phyloP scores from a whole-genome alignment of 164 flowering plant species.

The Tetrastigma voinierianum region DNA sequence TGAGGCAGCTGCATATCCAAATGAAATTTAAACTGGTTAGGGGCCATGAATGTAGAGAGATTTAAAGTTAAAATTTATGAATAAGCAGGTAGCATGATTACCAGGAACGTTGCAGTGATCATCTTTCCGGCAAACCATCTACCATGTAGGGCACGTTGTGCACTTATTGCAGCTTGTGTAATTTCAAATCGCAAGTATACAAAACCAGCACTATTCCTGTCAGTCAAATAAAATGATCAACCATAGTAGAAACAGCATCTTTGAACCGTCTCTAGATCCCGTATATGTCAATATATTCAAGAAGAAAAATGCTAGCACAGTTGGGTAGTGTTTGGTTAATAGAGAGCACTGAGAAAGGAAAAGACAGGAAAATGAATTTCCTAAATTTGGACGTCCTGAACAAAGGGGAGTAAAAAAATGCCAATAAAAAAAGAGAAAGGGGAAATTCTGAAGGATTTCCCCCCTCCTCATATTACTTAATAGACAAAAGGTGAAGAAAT shows the following conservation, averaged over 20 bases:
- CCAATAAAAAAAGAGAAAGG: neutral
- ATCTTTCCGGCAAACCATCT: slow-evolving; percentile 98
- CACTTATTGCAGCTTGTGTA: slow-evolving; percentile 48
- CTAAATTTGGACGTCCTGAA: neutral
- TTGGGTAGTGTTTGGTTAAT: no score
- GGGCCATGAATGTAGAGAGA: neutral
- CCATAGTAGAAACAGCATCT: neutral
- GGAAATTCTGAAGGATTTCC: no score
- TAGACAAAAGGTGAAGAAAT: no score
- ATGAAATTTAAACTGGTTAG: neutral
- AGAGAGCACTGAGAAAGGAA: neutral
- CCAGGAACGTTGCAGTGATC: slow-evolving; percentile 93
- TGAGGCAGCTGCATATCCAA: slow-evolving; percentile 48
- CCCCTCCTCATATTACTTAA: no score
- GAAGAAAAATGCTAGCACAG: no score
- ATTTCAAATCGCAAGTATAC: slow-evolving; percentile 76
- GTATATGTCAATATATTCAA: no score
- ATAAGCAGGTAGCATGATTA: slow-evolving; percentile 15
- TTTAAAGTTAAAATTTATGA: neutral
- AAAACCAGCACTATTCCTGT: slow-evolving; percentile 79
- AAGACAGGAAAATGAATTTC: neutral
- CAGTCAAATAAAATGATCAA: slow-evolving; percentile 1
- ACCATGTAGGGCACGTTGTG: slow-evolving; percentile 84
- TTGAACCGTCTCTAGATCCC: no score
- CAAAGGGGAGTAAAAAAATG: neutral